Evolutionary conservation across 2,329 filamentous ascomycete genomes (phyloP).

Genomic region (Aspergillus chevalieri): DNA sequence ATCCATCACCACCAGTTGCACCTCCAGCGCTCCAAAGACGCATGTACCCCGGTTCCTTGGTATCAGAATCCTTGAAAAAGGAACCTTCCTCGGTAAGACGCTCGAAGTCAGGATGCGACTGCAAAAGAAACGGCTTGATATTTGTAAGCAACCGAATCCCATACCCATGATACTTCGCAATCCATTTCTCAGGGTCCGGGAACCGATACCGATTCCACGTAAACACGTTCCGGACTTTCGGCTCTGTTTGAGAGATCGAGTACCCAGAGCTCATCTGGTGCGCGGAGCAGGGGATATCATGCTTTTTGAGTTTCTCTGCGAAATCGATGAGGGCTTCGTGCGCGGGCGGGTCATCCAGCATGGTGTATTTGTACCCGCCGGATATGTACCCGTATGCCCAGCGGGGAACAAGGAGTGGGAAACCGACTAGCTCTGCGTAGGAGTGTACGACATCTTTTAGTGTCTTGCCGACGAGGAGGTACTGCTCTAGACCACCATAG

Average conservation of each 20-base stretch:
- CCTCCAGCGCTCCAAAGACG: conserved; percentile 68
- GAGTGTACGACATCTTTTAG: conserved; percentile 59
- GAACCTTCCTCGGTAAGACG: conserved; percentile 54
- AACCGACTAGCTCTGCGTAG: conserved; percentile 63
- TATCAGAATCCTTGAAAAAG: conserved; percentile 57
- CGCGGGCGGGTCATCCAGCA: conserved; percentile 51
- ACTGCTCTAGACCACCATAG: conserved; percentile 66
- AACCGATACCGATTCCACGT: conserved; percentile 68
- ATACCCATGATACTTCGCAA: conserved; percentile 54
- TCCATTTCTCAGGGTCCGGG: conserved; percentile 60
- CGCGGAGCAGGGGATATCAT: conserved; percentile 64
- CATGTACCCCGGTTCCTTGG: conserved; percentile 50
- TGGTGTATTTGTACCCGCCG: conserved; percentile 59
- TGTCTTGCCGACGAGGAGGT: conserved; percentile 60
- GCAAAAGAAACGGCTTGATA: conserved; percentile 66
- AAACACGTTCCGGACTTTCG: conserved; percentile 65
- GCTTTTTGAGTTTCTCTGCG: conserved; percentile 54
- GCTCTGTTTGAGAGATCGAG: conserved; percentile 59
- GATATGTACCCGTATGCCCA: conserved; percentile 70
- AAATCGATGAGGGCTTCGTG: conserved; percentile 55
- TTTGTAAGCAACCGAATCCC: conserved; percentile 66
- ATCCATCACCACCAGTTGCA: conserved; percentile 62
- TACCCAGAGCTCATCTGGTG: conserved; percentile 70
- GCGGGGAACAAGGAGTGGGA: conserved; percentile 60
- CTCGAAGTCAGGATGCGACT: conserved; percentile 60